Evolutionary conservation across 2,329 filamentous ascomycete genomes (phyloP), one percentile per base, ranked within the genome.

Genomic region (Aureobasidium sp.): DNA sequence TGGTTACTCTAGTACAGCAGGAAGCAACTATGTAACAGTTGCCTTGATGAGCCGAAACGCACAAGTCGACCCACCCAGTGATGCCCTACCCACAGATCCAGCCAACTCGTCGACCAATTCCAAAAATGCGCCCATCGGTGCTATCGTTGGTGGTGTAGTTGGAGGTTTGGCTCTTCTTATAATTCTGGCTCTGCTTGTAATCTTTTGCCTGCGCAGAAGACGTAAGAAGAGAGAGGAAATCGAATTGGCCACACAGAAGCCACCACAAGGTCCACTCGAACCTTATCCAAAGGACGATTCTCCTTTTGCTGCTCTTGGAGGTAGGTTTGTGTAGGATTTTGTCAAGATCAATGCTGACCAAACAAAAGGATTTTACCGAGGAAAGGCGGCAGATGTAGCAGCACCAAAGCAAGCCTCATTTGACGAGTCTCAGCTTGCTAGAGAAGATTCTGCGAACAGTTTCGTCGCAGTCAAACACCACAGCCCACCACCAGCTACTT

Each of bases 291-390:
- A 47, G n/a, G 22, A 19, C 11, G 35, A 63, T 29, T 61, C 64
- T 40, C 53, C 61, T 14, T 65, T 63, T 45, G 58, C 58, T 32
- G 56, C 60, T 17, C 58, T 58, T 49, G 64, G 61, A 63, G 63
- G 63, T 64, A 56, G 60, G 62, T 54, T 56, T 8, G 21, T 3
- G 4, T 14, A 3, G 4, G 19, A 5, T 12, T 2, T 19, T 27
- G n/a, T 5, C 19, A 47, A 21, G 22, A 38, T n/a, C 16, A 21
- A 19, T 3, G 22, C 44, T 48, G n/a, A 48, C n/a, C 6, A 4
- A 8, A 3, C 14, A 27, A 34, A 22, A 53, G 50, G 50, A 6
- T 53, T 53, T 16, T 53, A 53, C 17, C 40, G 32, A 32, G 50
- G 40, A 38, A 24, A 19, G 12, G 8, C 10, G 12, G 21, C 21